A percentile compares a stretch with the other conserved stretches of the same genome.
Conservation (phyloP, 2,329 filamentous ascomycete genomes). For the Monosporascus ibericus region DNA sequence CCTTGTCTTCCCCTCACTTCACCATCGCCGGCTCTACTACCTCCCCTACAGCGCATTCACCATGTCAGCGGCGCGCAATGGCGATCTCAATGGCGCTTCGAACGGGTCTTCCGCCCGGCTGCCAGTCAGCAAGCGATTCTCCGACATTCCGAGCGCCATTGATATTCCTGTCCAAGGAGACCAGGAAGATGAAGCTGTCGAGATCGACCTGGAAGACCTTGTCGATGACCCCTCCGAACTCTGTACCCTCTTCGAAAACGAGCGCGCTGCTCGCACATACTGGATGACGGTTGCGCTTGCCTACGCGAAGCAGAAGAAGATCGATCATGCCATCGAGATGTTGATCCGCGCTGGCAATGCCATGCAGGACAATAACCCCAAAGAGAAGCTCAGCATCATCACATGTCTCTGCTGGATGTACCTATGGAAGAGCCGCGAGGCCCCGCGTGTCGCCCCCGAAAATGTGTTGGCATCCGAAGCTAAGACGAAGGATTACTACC, state of each 20-base stretch:
- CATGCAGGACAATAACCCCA: constrained; percentile 62
- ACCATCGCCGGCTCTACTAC: not conserved
- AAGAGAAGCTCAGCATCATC: constrained; percentile 80
- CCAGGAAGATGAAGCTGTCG: constrained; percentile 69
- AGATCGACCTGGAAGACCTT: constrained; percentile 86
- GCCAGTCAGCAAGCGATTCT: constrained; percentile 51
- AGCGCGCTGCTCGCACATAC: constrained; percentile 81
- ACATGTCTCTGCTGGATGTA: constrained; percentile 88
- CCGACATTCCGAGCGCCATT: constrained; percentile 58
- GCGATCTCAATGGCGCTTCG: constrained; percentile 35
- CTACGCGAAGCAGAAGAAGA: constrained; percentile 92
- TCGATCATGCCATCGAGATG: constrained; percentile 75
- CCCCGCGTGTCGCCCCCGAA: constrained; percentile 57
- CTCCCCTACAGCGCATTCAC: constrained; percentile 12
- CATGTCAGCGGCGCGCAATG: constrained; percentile 40
- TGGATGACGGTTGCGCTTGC: constrained; percentile 98
- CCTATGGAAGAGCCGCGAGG: constrained; percentile 80
- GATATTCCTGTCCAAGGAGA: constrained; percentile 61
- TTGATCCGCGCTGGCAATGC: constrained; percentile 68
- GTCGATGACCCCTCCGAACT: constrained; percentile 92
- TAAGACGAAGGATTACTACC: constrained; percentile 88
- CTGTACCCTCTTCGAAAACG: constrained; percentile 90
- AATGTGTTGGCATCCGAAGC: constrained; percentile 61
- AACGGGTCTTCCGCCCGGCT: constrained; percentile 30
- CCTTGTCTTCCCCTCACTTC: not conserved